Conservation (phyloP, 1,284 basidiomycete species). For the Pyrrhoderma lamaoense region DNA sequence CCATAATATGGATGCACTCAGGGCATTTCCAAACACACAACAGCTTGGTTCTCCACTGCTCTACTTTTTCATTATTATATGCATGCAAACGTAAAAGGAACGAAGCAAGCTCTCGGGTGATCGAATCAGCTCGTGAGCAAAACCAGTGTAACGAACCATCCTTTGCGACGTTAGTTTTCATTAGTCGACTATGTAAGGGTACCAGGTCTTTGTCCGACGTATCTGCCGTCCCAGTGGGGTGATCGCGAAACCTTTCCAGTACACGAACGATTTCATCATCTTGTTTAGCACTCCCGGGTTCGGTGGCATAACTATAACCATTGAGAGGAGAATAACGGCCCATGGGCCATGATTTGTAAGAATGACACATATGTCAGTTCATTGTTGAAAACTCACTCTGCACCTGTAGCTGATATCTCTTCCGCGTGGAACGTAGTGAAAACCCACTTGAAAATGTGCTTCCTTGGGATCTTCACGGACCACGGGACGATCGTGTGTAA, state of each 20-base stretch:
- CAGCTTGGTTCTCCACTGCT: slow-evolving; percentile 56
- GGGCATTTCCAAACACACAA: slow-evolving; percentile 55
- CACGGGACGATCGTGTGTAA: no score
- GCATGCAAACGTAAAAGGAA: slow-evolving; percentile 79
- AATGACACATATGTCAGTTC: no score
- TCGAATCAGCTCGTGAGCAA: slow-evolving; percentile 47
- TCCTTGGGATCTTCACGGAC: no score
- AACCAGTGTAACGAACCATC: slow-evolving; percentile 62
- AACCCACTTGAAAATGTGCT: no score
- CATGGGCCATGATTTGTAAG: no score
- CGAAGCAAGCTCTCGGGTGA: slow-evolving; percentile 55
- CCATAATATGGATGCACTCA: slow-evolving; percentile 60
- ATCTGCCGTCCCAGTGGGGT: slow-evolving; percentile 43
- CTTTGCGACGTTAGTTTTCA: slow-evolving; percentile 32
- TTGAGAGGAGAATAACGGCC: no score
- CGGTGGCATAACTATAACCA: slow-evolving; percentile 11
- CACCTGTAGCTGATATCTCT: no score
- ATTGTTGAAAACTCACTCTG: no score
- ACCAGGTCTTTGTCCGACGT: slow-evolving; percentile 45
- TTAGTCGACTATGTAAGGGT: slow-evolving; percentile 50
- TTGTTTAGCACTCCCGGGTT: no score
- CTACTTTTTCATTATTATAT: slow-evolving; percentile 54
- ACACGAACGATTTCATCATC: no score
- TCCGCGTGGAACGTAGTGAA: no score
- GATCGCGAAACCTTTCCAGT: slow-evolving; percentile 39